Evolutionary conservation across 805 yeast species (phyloP).

Genomic region (Starmera caribaea): DNA sequence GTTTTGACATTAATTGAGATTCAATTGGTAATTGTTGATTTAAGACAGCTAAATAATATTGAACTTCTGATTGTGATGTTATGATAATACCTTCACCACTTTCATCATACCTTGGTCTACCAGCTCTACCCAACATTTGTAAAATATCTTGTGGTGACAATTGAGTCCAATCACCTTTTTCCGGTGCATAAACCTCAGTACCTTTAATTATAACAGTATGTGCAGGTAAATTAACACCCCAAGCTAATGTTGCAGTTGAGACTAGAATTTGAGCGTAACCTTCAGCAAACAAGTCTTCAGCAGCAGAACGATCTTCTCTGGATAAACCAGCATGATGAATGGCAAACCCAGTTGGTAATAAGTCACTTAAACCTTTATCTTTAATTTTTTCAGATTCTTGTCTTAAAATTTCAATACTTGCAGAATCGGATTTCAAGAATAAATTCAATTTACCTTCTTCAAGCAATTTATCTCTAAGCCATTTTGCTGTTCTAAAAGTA

Average conservation of each 20-base stretch:
- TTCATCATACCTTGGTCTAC: constrained; percentile 89
- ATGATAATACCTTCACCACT: constrained; percentile 92
- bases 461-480: constrained; percentile 50
- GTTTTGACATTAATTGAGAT: constrained; percentile 63
- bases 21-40: constrained; percentile 91
- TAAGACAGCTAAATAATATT: constrained; percentile 80
- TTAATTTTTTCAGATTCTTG: constrained; percentile 51
- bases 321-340: constrained; percentile 88
- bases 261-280: constrained; percentile 79
- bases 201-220: constrained; percentile 92
- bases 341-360: constrained; percentile 69
- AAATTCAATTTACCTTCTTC: constrained; percentile 43
- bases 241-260: constrained; percentile 88
- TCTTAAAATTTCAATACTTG: constrained; percentile 48
- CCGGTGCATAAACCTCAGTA: constrained; percentile 89
- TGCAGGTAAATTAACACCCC: constrained; percentile 97
- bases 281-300: constrained; percentile 83
- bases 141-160: constrained; percentile 91
- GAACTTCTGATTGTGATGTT: constrained; percentile 77
- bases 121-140: constrained; percentile 98
- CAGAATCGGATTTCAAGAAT: constrained; percentile 36
- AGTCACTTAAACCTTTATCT: constrained; percentile 44
- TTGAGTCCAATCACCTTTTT: constrained; percentile 80
- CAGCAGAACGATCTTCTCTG: constrained; percentile 59
- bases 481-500: constrained; percentile 74